These are phyloP conservation scores for Baudoinia panamericana DNA, from an alignment of 495 filamentous ascomycete genomes.

Conservation along the genomic window DNA sequence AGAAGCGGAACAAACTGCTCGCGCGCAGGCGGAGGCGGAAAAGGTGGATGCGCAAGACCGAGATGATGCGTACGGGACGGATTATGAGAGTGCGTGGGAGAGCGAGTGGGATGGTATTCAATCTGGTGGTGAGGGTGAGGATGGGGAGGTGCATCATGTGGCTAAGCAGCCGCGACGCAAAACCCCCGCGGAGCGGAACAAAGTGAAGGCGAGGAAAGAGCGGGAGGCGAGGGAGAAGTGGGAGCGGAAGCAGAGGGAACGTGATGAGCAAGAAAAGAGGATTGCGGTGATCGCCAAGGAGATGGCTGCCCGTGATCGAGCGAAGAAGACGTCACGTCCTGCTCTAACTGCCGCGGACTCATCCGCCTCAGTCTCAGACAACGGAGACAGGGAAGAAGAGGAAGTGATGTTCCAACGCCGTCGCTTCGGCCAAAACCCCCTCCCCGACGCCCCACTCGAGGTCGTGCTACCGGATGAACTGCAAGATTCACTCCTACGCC, in stretches of 20 bases:
- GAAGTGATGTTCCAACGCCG: conserved; percentile 52
- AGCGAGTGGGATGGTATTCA: conserved; percentile 42
- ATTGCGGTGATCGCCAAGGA: conserved; percentile 53
- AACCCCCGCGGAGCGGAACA: conserved; percentile 74
- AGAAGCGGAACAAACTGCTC: conserved; percentile 41
- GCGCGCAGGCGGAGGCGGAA: conserved; percentile 25
- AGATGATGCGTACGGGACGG: conserved; percentile 51
- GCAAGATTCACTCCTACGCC: conserved; percentile 70
- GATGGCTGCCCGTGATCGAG: conserved; percentile 45
- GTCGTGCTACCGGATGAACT: conserved; percentile 87
- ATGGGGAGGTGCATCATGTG: conserved; percentile 44
- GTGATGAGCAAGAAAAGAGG: conserved; percentile 49
- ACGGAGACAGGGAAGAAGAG: conserved; percentile 42
- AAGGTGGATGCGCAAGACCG: conserved; percentile 28
- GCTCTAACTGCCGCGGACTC: conserved; percentile 21
- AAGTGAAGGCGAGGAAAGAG: conserved; percentile 73
- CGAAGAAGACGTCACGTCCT: conserved; percentile 5
- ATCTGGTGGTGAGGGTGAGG: conserved; percentile 36
- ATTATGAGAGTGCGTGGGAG: conserved; percentile 81
- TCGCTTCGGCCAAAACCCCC: conserved; percentile 51
- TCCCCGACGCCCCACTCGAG: conserved; percentile 71
- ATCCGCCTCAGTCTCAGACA: conserved; percentile 43
- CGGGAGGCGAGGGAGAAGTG: conserved; percentile 58
- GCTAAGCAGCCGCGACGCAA: conserved; percentile 69
- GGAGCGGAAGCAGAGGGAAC: conserved; percentile 57